Conservation (phyloP, 2,329 filamentous ascomycete genomes). For the Arthrobotrys musiformis region DNA sequence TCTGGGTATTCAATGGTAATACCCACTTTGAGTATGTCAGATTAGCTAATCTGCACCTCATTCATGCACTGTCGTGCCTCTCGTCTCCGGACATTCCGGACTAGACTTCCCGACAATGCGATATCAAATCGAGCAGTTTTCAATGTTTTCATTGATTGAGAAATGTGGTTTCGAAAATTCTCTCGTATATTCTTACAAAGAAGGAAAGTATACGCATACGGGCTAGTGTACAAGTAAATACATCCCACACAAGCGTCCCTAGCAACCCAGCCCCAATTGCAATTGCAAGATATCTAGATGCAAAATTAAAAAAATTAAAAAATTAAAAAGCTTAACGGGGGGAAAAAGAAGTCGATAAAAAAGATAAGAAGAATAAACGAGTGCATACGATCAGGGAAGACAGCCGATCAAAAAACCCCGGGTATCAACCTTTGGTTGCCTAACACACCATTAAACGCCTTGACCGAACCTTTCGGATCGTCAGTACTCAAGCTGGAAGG, state of each 20-base stretch:
- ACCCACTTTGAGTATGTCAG: neutral
- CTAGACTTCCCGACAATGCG: neutral
- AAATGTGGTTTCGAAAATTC: neutral
- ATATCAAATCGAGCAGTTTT: neutral
- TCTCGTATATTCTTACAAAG: neutral
- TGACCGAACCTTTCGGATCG: neutral
- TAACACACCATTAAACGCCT: conserved; percentile 14
- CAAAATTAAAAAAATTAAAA: neutral
- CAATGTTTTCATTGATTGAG: neutral
- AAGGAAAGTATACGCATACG: conserved; percentile 8
- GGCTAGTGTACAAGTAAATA: neutral
- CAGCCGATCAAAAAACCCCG: neutral
- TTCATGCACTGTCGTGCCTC: neutral
- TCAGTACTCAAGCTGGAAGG: conserved; percentile 6
- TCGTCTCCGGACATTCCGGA: neutral
- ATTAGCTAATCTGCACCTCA: neutral
- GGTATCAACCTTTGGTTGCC: conserved; percentile 12
- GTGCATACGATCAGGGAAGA: neutral
- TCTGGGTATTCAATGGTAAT: neutral
- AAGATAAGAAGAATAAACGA: neutral
- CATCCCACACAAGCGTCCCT: neutral
- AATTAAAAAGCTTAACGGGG: too few species aligned
- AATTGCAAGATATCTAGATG: neutral
- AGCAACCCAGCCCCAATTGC: too few species aligned
- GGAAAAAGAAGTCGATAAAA: neutral